phyloP scores from a whole-genome alignment of 2,329 filamentous ascomycete species.

The Lecanicillium sp. region DNA sequence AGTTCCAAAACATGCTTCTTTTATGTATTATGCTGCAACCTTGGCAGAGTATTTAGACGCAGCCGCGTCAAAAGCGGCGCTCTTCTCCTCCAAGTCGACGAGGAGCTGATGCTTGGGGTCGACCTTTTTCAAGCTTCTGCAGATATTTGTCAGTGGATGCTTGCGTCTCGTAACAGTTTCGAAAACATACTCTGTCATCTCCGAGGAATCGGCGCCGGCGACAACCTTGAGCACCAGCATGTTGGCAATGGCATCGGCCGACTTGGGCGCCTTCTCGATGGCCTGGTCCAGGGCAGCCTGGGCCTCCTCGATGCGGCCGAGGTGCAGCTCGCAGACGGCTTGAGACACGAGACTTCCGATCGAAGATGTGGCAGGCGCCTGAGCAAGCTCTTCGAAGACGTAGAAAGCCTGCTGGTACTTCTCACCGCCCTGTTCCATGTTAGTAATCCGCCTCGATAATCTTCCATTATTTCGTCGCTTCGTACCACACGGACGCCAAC shows the following conservation, averaged over 20 bases:
- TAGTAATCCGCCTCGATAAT: constrained; percentile 21
- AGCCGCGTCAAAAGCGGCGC: constrained; percentile 77
- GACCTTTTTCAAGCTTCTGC: constrained; percentile 50
- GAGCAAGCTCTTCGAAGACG: constrained; percentile 93
- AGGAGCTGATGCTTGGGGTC: constrained; percentile 67
- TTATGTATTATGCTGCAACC: constrained; percentile 47
- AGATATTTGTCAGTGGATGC: background rate
- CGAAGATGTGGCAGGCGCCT: constrained; percentile 74
- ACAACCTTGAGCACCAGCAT: constrained; percentile 72
- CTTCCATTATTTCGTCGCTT: constrained; percentile 14
- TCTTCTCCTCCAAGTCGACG: constrained; percentile 72
- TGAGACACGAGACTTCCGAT: constrained; percentile 74
- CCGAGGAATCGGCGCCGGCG: constrained; percentile 62
- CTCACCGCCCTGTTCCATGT: constrained; percentile 66
- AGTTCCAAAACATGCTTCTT: background rate
- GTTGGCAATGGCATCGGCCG: constrained; percentile 75
- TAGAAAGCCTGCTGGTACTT: constrained; percentile 97
- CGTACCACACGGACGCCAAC: constrained; percentile 78
- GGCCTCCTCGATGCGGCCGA: constrained; percentile 82
- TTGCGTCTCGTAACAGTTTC: too few species aligned
- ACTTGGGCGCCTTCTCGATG: constrained; percentile 63
- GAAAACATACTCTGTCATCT: constrained; percentile 57
- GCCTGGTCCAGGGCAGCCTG: constrained; percentile 81
- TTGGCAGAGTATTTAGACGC: constrained; percentile 83
- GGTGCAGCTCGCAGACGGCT: constrained; percentile 84